Percentiles rank a stretch among this genome's conserved stretches.
Evolutionary conservation across 208 protist genomes (phyloP).

Genomic region (Leishmania turanica): DNA sequence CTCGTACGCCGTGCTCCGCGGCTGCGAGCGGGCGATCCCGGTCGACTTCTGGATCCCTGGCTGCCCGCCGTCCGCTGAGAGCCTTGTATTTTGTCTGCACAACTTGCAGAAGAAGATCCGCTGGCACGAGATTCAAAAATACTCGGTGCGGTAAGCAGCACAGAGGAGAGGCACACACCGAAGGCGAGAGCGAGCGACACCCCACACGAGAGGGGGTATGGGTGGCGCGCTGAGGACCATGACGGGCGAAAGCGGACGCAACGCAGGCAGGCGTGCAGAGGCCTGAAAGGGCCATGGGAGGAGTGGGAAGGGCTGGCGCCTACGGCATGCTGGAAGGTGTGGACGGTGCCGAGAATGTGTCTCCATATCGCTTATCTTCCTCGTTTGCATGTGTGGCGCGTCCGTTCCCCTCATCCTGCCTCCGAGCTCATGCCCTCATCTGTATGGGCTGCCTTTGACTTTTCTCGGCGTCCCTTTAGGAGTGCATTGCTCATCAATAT

Average conservation of each 20-base stretch:
- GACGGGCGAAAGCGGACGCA: neutral
- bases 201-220: neutral
- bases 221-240: neutral
- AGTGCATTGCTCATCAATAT: neutral
- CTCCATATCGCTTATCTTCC: neutral
- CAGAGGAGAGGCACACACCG: neutral
- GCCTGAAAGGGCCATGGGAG: neutral
- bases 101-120: conserved; percentile 94
- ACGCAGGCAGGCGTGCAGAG: neutral
- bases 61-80: conserved; percentile 97
- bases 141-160: conserved; percentile 72
- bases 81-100: conserved; percentile 91
- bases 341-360: neutral
- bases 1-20: conserved; percentile 96
- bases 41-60: conserved; percentile 99
- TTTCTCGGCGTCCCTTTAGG: neutral
- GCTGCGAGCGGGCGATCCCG: conserved; percentile 97
- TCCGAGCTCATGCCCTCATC: neutral
- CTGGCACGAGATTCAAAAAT: conserved; percentile 94
- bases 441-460: neutral
- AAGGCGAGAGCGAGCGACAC: neutral
- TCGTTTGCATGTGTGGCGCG: neutral
- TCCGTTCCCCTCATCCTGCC: neutral
- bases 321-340: neutral
- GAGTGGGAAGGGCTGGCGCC: neutral